A percentile compares a stretch with the other conserved stretches of the same genome.
Conservation (phyloP, 2,329 filamentous ascomycete species). For the Chrysosporium keratinophilum region DNA sequence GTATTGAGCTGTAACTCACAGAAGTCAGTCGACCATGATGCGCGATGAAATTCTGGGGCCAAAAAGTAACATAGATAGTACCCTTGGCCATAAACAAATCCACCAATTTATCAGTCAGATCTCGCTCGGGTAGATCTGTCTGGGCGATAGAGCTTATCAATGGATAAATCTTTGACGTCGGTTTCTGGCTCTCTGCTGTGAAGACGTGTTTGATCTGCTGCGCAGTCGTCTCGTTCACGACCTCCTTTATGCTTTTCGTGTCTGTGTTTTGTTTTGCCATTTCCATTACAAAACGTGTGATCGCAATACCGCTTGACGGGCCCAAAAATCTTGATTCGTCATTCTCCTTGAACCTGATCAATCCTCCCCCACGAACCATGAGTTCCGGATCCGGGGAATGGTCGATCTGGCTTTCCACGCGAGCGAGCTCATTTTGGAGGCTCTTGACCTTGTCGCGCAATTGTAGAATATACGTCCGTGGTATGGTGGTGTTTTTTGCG, state of each 20-base stretch:
- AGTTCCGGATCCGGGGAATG: conserved; percentile 64
- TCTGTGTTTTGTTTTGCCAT: conserved; percentile 89
- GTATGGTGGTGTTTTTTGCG: conserved; percentile 71
- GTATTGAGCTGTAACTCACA: conserved; percentile 57
- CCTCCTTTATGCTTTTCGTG: conserved; percentile 79
- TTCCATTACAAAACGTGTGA: conserved; percentile 91
- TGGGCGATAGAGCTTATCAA: conserved; percentile 80
- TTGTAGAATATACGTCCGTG: conserved; percentile 82
- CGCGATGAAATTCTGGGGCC: background rate
- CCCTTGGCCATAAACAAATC: conserved; percentile 80
- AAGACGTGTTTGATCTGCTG: conserved; percentile 59
- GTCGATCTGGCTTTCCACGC: conserved; percentile 66
- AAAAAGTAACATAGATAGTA: conserved; percentile 32
- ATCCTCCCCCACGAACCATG: conserved; percentile 74
- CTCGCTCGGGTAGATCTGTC: conserved; percentile 59
- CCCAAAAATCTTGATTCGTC: conserved; percentile 88
- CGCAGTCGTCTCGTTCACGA: conserved; percentile 66
- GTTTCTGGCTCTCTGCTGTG: conserved; percentile 53
- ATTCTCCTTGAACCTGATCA: conserved; percentile 72
- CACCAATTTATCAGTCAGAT: conserved; percentile 66
- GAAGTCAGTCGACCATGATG: conserved; percentile 13
- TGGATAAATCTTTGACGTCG: conserved; percentile 72
- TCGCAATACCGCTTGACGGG: conserved; percentile 88
- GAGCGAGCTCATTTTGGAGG: conserved; percentile 69
- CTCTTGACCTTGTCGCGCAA: conserved; percentile 77